Evolutionary conservation across 345 rosid genomes (phyloP), one percentile per base, ranked within the genome.

Genomic region (Trapa incisa): DNA sequence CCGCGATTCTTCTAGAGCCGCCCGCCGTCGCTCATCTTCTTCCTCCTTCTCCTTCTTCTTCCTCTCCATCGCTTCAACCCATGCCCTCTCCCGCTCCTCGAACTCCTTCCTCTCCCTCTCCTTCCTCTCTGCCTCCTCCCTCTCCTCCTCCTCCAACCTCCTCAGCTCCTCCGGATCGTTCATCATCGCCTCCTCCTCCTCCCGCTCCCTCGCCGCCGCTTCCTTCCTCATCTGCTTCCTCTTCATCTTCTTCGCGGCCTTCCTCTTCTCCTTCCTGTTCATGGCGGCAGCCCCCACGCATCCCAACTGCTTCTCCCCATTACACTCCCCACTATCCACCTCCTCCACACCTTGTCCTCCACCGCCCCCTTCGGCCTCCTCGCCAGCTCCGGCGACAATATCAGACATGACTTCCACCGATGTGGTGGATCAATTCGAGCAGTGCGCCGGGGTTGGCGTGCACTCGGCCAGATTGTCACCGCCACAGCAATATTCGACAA

Each of bases 251-350:
- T 93, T 93, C 80, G 68, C 70, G 75, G 80, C 83, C 81, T 86
- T 93, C 79, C 92, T 67, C 86, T 87, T 93, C 72, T 86, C 96
- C 76, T 81, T 85, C 73, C 98, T 81, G 73, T 75, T 72, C 77
- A 69, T 8, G 10, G 37, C 15, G 29, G 61, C 37, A 58, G 38
- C 37, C 63, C 17, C 63, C 38, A 35, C 60, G 65, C 43, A n/a
- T 66, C 69, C 32, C 75, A 5, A 74, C 72, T 64, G 67, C 58
- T 42, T 72, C 71, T 57, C 65, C 17, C 35, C 33, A 35, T 61
- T 70, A 52, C 50, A 7, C 36, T 35, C 12, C 15, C 48, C 12
- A 11, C 47, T 67, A 50, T 56, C 76, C 64, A 71, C 69, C 64
- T 56, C 69, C 64, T 56, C 67, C 58, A 4, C 58, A 29, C 65